phyloP scores from a whole-genome alignment of 495 filamentous ascomycete species.

The Friedmanniomyces simplex region DNA sequence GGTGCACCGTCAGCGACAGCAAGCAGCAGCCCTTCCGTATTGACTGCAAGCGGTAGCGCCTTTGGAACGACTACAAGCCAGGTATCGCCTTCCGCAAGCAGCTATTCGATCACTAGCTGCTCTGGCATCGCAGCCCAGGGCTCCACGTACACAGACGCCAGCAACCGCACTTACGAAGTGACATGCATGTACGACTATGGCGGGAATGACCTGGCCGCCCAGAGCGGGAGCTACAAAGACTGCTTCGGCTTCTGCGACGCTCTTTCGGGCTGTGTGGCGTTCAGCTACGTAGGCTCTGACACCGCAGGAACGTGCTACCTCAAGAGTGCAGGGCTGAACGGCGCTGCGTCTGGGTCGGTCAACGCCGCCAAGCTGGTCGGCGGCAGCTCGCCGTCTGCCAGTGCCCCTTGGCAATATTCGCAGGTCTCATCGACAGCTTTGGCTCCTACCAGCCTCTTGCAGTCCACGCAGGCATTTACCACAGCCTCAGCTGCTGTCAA shows the following conservation, averaged over 20 bases:
- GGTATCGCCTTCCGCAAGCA: not conserved
- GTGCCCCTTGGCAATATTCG: not conserved
- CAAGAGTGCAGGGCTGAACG: not conserved
- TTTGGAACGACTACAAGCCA: not conserved
- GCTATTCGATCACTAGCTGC: not conserved
- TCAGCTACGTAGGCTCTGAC: not conserved
- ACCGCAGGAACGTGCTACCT: slow-evolving; percentile 9
- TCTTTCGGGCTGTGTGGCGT: slow-evolving; percentile 3
- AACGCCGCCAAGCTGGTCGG: not conserved
- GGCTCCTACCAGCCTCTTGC: not conserved
- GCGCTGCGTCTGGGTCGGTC: not conserved
- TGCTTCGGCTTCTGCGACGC: slow-evolving; percentile 8
- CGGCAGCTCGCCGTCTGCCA: not conserved
- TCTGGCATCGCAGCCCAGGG: not conserved
- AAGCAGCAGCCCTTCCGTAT: no score
- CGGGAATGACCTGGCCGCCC: slow-evolving; percentile 1
- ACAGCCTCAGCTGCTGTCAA: no score
- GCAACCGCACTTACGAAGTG: slow-evolving; percentile 1
- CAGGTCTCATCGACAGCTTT: not conserved
- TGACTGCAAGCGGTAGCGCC: no score
- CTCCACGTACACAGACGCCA: slow-evolving; percentile 1
- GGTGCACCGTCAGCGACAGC: not conserved
- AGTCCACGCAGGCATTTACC: not conserved
- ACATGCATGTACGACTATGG: slow-evolving; percentile 6
- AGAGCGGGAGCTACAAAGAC: not conserved